A percentile compares a stretch with the other conserved stretches of the same genome.
phyloP scores from a whole-genome alignment of 495 filamentous ascomycete genomes.

The Platismatia glauca region DNA sequence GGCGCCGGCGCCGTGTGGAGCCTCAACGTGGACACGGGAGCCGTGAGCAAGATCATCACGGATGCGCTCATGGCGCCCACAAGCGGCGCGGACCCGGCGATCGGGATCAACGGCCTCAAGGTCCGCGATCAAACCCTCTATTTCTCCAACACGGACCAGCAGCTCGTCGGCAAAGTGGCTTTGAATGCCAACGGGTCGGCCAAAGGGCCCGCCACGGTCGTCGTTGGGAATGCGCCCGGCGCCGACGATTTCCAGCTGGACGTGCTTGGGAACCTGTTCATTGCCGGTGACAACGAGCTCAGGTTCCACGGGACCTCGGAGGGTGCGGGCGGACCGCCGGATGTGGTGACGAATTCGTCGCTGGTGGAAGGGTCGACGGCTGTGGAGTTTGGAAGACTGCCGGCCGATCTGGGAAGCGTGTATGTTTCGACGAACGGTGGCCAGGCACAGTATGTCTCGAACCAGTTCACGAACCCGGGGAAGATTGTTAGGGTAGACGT shows the following conservation, averaged over 20 bases:
- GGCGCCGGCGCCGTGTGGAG: constrained; percentile 29
- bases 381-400: constrained; percentile 24
- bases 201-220: constrained; percentile 9
- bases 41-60: constrained; percentile 22
- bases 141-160: constrained; percentile 34
- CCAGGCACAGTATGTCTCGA: background rate
- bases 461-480: background rate
- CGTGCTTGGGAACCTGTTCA: background rate
- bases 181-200: constrained; percentile 26
- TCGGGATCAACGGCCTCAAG: constrained; percentile 35
- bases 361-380: constrained; percentile 19
- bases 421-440: constrained; percentile 1
- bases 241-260: constrained; percentile 27
- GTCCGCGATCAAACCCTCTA: constrained; percentile 24
- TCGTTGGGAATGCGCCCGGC: background rate
- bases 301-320: background rate
- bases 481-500: background rate
- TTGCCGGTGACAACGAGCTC: background rate
- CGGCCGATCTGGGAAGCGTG: constrained; percentile 7
- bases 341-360: constrained; percentile 16
- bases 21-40: constrained; percentile 20
- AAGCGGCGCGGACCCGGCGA: constrained; percentile 14
- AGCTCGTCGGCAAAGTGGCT: constrained; percentile 24
- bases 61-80: constrained; percentile 27
- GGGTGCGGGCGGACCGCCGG: background rate